Base-by-base conservation (phyloP, 2,329 filamentous ascomycete species). In the Claviceps africana region DNA sequence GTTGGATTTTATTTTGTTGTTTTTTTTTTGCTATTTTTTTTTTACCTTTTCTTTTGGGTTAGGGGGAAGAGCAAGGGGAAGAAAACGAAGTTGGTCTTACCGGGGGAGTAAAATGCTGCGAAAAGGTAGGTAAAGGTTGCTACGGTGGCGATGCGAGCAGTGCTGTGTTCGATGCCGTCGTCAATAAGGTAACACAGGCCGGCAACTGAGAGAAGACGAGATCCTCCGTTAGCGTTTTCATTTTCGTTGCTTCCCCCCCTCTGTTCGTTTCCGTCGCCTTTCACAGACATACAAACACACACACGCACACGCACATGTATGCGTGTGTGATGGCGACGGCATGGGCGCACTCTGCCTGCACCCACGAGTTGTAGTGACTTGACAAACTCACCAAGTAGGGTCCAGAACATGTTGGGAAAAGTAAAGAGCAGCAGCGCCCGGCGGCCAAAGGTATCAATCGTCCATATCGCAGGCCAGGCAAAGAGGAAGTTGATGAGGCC, bases 121-220 rank as follows among this genome's bases (percentile, higher is more conserved):
- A 68, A 68, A 19, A 68, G 63, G 47, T 68, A 68, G 11, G 68
- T 54, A 47, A 67, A 66, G 0, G 63, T 67, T 21, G 61, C 62
- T 25, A 67, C 65, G 1, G 65, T 60, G 22, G 62, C 65, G 28
- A 68, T 60, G 13, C 51, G 50, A 1, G 58, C 59, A 17, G 58
- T 59, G 13, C 51, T 52, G 21, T 54, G 31, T 31, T 54, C 53
- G 11, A 52, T 35, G 31, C 30, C 57, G 1, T 48, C 59, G 2
- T 46, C 45, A 6, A 62, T 52, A 4, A 64, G 62, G 25, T 65
- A 59, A 1, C 55, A 66, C 59, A 6, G 64, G 61, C 17, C 65
- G 55, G 33, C 65, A 60, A 15, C 55, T 56, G 11, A 8, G 19
- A n/a, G 35, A 30, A n/a, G 15, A 37, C 10, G 10, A 42, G 39